Conservation (phyloP, 352 stramenopile species). For the Globisporangium echinulatum region DNA sequence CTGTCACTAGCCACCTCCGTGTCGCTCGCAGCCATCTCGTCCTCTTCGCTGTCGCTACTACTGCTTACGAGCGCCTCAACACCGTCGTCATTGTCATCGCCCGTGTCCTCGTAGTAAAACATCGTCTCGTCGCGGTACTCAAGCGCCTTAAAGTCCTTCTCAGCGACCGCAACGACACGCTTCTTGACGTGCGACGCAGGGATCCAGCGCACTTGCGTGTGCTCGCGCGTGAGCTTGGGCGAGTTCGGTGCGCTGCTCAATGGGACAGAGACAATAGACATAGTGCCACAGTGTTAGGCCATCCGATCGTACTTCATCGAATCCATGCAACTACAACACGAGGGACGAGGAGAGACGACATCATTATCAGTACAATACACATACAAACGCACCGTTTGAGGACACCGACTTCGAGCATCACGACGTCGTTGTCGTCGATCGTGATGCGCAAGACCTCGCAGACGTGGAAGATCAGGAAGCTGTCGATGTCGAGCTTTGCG, state of each 20-base stretch:
- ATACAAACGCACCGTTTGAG: constrained; percentile 40
- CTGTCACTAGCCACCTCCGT: too few relatives aligned
- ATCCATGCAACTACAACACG: background rate
- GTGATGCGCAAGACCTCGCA: constrained; percentile 76
- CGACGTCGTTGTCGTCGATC: constrained; percentile 16
- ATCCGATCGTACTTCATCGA: background rate
- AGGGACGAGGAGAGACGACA: too few relatives aligned
- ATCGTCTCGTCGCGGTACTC: constrained; percentile 72
- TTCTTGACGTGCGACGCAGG: constrained; percentile 58
- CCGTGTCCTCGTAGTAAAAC: constrained; percentile 54
- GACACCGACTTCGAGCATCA: constrained; percentile 56
- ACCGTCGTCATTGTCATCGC: constrained; percentile 12
- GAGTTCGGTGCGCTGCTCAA: constrained; percentile 43
- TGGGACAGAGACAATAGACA: too few relatives aligned
- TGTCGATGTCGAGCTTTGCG: constrained; percentile 43
- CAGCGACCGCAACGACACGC: constrained; percentile 61
- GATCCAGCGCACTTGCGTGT: constrained; percentile 41
- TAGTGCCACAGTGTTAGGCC: too few relatives aligned
- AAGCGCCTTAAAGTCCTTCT: constrained; percentile 47
- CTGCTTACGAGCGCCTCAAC: background rate
- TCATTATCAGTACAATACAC: too few relatives aligned
- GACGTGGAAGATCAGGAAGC: constrained; percentile 73
- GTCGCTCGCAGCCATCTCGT: too few relatives aligned
- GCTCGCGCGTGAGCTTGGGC: constrained; percentile 28
- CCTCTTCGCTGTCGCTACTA: too few relatives aligned